Evolutionary conservation across 2,329 filamentous ascomycete species (phyloP), one percentile per base, ranked within the genome.

Genomic region (Fusarium odoratissimum): DNA sequence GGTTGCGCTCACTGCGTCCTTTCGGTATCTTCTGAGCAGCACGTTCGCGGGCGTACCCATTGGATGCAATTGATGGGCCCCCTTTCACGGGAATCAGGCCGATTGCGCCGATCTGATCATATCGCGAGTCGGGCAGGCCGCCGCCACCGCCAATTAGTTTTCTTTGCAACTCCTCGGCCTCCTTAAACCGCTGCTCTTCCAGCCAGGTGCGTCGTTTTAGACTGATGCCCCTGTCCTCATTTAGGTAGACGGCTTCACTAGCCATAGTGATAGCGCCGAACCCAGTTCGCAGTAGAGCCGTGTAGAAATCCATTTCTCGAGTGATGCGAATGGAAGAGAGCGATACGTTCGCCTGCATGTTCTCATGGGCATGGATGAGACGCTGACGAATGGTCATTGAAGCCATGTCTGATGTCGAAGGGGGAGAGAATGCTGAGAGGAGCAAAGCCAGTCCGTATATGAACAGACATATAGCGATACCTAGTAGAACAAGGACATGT

Each of bases 301-400:
- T 97, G 80, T 98, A 99, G 79, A 98, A 98, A 80, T 99, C 96
- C 86, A 98, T 97, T 61, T 94, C 91, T 85, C 93, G 91, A 46
- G 91, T 93, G 60, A 98, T 89, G 17, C 91, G 90, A 41, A 98
- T 90, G 42, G 92, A 91, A 3, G 93, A 92, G 28, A 98, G 87
- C 17, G 96, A 95, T 6, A 95, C 90, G 66, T 96, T 96, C 5
- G 95, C 95, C 82, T 98, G 95, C 87, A 98, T 92, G 75, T 98
- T 98, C 54, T 89, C 89, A 78, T 97, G 94, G 0, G 95, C 95
- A 55, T 89, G 86, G 3, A 83, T 79, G 31, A 97, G 84, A 51
- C 94, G 88, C 76, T 93, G 89, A 41, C 82, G 79, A 62, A 91
- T 86, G 5, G 82, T 83, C 60, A 85, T 76, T 14, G 71, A 64